Percentiles rank a stretch among this genome's conserved stretches.
Evolutionary conservation across 768 basidiomycete genomes (phyloP).

Genomic region (Kwoniella botswanensis): DNA sequence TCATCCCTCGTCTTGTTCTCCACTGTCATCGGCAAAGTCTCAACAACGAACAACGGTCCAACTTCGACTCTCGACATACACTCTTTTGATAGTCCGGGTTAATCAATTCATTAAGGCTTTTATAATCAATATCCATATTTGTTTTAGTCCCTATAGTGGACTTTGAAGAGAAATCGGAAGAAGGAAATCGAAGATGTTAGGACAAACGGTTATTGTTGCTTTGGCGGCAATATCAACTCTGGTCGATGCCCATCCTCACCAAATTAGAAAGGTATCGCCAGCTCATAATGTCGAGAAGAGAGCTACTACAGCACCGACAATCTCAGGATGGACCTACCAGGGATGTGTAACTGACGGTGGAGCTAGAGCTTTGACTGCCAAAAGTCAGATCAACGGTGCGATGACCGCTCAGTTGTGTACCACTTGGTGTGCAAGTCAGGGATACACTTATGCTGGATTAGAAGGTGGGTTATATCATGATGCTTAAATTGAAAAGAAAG

Average conservation of each 20-base stretch:
- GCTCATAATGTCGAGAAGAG: conserved; percentile 12
- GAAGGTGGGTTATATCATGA: conserved; percentile 33
- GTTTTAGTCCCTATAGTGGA: background rate
- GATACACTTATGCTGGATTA: conserved; percentile 37
- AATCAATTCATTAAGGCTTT: background rate
- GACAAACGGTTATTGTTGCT: conserved; percentile 1
- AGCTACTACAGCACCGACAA: conserved; percentile 10
- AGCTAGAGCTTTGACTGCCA: conserved; percentile 13
- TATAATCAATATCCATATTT: background rate
- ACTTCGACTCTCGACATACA: background rate
- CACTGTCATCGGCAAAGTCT: no score
- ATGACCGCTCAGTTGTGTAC: conserved; percentile 41
- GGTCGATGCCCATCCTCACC: conserved; percentile 13
- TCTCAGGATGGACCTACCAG: conserved; percentile 25
- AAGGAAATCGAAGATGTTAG: background rate
- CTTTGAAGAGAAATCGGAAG: background rate
- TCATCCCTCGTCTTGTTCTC: no score
- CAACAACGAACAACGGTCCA: background rate
- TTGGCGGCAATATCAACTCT: background rate
- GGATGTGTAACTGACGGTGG: conserved; percentile 29
- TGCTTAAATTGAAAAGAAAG: background rate
- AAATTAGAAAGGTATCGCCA: background rate
- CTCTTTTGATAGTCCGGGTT: background rate
- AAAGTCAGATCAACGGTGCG: background rate
- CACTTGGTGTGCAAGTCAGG: conserved; percentile 26